Evolutionary conservation across 805 yeast genomes (phyloP), one percentile per base, ranked within the genome.

Genomic region (Cyberlindnera galapagoensis): DNA sequence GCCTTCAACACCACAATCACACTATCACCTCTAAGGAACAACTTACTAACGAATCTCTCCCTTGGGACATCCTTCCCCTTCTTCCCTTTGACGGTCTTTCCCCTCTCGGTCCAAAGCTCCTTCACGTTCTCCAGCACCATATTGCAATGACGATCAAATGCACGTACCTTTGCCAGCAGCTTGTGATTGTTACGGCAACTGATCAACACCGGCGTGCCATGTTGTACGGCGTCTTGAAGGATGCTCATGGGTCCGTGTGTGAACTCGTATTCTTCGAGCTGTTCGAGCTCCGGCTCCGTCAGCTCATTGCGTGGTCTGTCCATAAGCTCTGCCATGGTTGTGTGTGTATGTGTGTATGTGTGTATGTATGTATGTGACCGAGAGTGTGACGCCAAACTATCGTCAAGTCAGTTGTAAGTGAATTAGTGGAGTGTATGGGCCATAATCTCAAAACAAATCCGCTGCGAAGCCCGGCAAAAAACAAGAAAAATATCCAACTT

Each of bases 111-210:
- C 88, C 88, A 80, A 52, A 71, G 56, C 59, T 92, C 98, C 55
- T 83, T 86, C 21, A 90, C 97, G 48, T 87, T 85, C 51, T 85
- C 95, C 38, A 92, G 63, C 8, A 92, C 80, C 82, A 92, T 74
- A 57, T 92, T 92, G 42, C 95, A 81, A 59, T 92, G 99, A 52
- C 95, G 77, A 56, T 92, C 99, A 57, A 87, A 92, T 0, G 97
- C 97, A 51, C 83, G 83, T 31, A 92, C 92, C 44, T 84, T 76
- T 2, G 88, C 95, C 19, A 92, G 71, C 24, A 92, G 67, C 59
- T 92, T 92, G 54, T 88, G 96, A 57, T 90, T 88, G 56, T 92
- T 92, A 51, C 99, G 71, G 39, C 94, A 73, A 14, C 95, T 84
- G 39, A 92, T 82, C 37, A 92, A 72, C 5, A 92, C 85, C 17